Conservation (phyloP, 495 filamentous ascomycete species). For the Saxophila tyrrhenica region DNA sequence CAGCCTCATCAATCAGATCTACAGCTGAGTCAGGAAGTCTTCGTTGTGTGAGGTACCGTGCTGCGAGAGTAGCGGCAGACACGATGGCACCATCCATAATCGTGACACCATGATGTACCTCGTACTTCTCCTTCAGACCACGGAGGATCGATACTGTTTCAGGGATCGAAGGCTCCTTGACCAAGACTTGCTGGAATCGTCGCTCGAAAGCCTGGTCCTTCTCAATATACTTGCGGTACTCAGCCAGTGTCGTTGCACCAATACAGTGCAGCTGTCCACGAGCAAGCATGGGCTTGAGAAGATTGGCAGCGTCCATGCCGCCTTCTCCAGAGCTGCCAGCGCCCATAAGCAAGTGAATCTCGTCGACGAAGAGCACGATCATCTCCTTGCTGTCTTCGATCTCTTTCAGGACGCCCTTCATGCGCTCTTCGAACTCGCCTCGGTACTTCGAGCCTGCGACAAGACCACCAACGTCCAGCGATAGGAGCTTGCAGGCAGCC, state of each 20-base stretch:
- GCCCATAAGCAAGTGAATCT: conserved; percentile 97
- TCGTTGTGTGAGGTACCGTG: conserved; percentile 80
- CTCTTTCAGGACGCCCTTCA: conserved; percentile 97
- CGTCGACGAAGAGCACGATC: conserved; percentile 95
- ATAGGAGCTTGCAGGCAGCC: conserved; percentile 85
- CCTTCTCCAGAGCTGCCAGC: conserved; percentile 88
- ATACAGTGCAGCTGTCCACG: conserved; percentile 95
- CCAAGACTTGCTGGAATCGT: conserved; percentile 93
- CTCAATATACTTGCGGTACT: conserved; percentile 98
- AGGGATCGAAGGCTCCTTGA: conserved; percentile 77
- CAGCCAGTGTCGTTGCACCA: conserved; percentile 84
- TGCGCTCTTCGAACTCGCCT: conserved; percentile 95
- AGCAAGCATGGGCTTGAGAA: conserved; percentile 94
- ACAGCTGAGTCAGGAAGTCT: conserved; percentile 93
- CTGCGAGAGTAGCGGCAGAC: conserved; percentile 74
- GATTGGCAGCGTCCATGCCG: conserved; percentile 96
- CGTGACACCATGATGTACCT: conserved; percentile 94
- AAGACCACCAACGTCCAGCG: conserved; percentile 85
- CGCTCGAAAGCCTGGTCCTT: conserved; percentile 97
- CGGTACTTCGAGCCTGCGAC: conserved; percentile 97
- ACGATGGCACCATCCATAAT: conserved; percentile 91
- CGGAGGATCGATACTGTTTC: conserved; percentile 96
- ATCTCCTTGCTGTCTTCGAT: conserved; percentile 93
- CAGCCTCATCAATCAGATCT: conserved; percentile 91
- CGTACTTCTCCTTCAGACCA: conserved; percentile 93